Evolutionary conservation across 129 eudicot genomes (phyloP), one percentile per base, ranked within the genome.

Genomic region (Flaveria brownii): DNA sequence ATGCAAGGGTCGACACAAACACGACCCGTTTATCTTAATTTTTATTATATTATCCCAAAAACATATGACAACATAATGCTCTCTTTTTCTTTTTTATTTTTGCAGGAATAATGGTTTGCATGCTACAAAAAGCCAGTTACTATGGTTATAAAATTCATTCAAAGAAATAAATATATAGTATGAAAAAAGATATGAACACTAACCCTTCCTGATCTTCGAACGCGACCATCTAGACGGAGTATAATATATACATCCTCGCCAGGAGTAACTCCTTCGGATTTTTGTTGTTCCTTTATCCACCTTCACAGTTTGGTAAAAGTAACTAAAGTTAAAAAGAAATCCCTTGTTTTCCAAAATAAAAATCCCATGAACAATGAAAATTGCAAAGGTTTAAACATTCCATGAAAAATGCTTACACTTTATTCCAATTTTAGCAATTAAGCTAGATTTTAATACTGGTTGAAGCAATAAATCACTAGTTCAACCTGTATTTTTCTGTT

Each of bases 231-330:
- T 52, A 94, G 81, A 55, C 99, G 97, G 47, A 94, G 89, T 75
- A 94, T 87, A 18, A 94, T 94, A 88, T 91, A 94, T 9, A 94
- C 99, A 82, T 94, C 99, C 80, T 94, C 94, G 10, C 96, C 98
- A 7, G 97, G 93, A 57, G 90, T 74, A 65, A 94, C 94, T 67
- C 98, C 98, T 85, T 94, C 98, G 9, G 96, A 84, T 42, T 84
- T 83, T 65, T 94, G 98, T 64, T 94, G 97, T 81, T 94, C 98
- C 81, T 71, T 87, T 62, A 94, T 86, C 98, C 98, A 94, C 90
- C 98, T 94, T 75, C 17, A 9, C 30, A 9, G 57, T 71, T 78
- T 55, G 15, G 73, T 22, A 25, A 59, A 67, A 20, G 11, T n/a
- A 65, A 55, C 5, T 49, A 33, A 0, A 15, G 46, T 63, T n/a